Evolutionary conservation across 768 basidiomycete species (phyloP).

Genomic region (Leccinum pellstonianum): DNA sequence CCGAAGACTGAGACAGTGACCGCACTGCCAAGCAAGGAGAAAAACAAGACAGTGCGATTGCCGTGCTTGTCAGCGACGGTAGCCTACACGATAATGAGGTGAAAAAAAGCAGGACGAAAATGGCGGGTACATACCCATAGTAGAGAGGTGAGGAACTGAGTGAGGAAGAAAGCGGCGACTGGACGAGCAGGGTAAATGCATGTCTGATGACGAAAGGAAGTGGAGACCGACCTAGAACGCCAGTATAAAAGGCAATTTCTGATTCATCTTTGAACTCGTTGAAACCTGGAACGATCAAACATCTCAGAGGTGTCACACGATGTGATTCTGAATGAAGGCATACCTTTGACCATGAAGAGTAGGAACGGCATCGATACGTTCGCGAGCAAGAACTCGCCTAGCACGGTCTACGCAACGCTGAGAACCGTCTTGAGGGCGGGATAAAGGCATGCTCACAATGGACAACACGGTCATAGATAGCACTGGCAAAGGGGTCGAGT

Average conservation of each 20-base stretch:
- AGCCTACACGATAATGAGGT: constrained; percentile 46
- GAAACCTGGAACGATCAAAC: constrained; percentile 47
- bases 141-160: constrained; percentile 92
- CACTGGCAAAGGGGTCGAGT: constrained; percentile 78
- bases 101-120: background rate
- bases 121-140: constrained; percentile 65
- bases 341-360: constrained; percentile 92
- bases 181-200: constrained; percentile 10
- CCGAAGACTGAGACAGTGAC: constrained; percentile 77
- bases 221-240: constrained; percentile 63
- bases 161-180: constrained; percentile 89
- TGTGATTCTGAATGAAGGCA: constrained; percentile 12
- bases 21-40: constrained; percentile 84
- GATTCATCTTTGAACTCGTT: constrained; percentile 74
- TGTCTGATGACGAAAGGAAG: constrained; percentile 12
- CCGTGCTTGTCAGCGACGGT: constrained; percentile 95
- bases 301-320: constrained; percentile 13
- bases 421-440: constrained; percentile 1
- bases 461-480: constrained; percentile 91
- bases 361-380: constrained; percentile 92
- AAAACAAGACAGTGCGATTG: constrained; percentile 75
- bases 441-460: constrained; percentile 56
- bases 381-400: constrained; percentile 92
- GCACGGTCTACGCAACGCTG: constrained; percentile 63
- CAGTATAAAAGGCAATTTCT: constrained; percentile 87